Evolutionary conservation across 441 rosid genomes (phyloP).

Genomic region (Metrosideros polymorpha): DNA sequence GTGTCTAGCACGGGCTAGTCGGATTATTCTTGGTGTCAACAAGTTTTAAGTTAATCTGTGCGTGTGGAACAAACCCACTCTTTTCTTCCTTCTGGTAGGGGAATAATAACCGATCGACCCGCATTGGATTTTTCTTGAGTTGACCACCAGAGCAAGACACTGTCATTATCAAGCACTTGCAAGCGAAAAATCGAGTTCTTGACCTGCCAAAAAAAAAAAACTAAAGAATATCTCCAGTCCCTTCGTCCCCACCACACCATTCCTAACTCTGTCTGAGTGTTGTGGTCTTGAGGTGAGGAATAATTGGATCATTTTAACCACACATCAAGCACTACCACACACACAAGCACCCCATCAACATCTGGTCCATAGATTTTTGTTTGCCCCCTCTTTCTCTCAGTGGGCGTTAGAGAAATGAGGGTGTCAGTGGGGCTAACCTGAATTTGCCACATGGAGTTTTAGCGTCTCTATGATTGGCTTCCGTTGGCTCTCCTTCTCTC

Average conservation of each 20-base stretch:
- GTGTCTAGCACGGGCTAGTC: too few species aligned
- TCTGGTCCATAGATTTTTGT: constrained; percentile 15
- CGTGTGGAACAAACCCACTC: not conserved
- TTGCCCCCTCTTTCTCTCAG: not conserved
- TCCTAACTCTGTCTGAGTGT: not conserved
- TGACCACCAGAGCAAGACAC: not conserved
- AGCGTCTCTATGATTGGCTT: constrained; percentile 13
- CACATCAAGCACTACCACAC: constrained; percentile 23
- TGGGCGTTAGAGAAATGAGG: not conserved
- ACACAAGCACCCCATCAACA: not conserved
- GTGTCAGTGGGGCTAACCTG: not conserved
- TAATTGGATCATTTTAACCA: not conserved
- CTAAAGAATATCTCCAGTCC: not conserved
- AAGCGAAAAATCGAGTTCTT: not conserved
- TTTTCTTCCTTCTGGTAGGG: not conserved
- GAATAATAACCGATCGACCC: not conserved
- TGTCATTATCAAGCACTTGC: not conserved
- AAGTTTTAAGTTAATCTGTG: not conserved
- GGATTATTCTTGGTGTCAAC: too few species aligned
- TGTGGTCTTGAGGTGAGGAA: not conserved
- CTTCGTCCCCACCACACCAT: not conserved
- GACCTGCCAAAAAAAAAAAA: not conserved
- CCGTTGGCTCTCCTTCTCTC: constrained; percentile 2
- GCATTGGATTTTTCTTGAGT: not conserved
- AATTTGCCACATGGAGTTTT: constrained; percentile 31